A percentile compares a stretch with the other conserved stretches of the same genome.
phyloP scores from a whole-genome alignment of 192 early-diverging fungal species.

The Rhizoclosmatium sp. region DNA sequence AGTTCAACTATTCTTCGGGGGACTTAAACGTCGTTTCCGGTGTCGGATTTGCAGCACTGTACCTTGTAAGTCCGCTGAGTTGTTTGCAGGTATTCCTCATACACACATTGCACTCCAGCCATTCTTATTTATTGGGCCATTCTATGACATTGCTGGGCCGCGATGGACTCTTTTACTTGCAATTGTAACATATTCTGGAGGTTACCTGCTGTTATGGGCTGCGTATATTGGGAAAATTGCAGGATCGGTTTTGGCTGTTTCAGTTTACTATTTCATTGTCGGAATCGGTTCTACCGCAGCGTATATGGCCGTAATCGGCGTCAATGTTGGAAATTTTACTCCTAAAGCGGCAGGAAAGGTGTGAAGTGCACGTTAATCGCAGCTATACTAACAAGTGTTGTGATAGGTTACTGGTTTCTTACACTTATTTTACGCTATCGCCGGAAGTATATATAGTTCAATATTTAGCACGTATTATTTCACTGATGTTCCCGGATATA shows the following conservation, averaged over 20 bases:
- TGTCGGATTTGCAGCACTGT: slow-evolving; percentile 40
- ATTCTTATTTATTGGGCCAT: slow-evolving; percentile 47
- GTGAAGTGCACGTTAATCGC: too few species aligned
- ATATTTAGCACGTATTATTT: slow-evolving; percentile 22
- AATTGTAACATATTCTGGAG: slow-evolving; percentile 21
- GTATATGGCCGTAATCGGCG: slow-evolving; percentile 45
- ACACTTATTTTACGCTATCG: slow-evolving; percentile 45
- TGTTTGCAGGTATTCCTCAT: not conserved
- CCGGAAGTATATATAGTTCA: slow-evolving; percentile 42
- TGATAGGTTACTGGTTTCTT: slow-evolving; percentile 38
- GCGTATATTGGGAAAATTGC: slow-evolving; percentile 26
- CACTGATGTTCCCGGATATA: slow-evolving; percentile 22
- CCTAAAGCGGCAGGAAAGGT: slow-evolving; percentile 26
- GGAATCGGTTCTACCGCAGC: slow-evolving; percentile 34
- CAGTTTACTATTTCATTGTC: slow-evolving; percentile 42
- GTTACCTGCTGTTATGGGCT: slow-evolving; percentile 43
- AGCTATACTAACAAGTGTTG: too few species aligned
- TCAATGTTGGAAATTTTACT: slow-evolving; percentile 38
- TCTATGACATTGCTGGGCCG: slow-evolving; percentile 41
- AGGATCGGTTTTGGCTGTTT: slow-evolving; percentile 21
- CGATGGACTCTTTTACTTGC: slow-evolving; percentile 30
- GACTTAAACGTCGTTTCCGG: slow-evolving; percentile 47
- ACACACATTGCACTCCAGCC: not conserved
- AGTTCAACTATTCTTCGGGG: slow-evolving; percentile 9
- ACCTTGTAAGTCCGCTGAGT: slow-evolving; percentile 32